A percentile compares a stretch with the other conserved stretches of the same genome.
These are phyloP conservation scores for Tylopilus subfusipes DNA, from an alignment of 768 basidiomycete species.

Conservation along the genomic window DNA sequence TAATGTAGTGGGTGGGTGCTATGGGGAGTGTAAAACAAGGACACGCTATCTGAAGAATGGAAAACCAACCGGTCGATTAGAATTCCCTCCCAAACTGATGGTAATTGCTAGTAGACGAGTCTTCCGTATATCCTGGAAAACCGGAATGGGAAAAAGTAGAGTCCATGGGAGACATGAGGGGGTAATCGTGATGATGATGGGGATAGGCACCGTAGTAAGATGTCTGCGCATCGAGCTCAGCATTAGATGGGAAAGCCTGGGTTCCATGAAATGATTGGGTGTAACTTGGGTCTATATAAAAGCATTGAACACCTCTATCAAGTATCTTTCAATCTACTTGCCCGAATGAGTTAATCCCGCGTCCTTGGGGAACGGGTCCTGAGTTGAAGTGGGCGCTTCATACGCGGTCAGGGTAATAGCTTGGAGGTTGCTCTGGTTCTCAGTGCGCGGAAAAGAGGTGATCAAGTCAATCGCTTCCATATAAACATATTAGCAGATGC, in stretches of 20 bases:
- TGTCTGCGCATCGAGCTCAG: not conserved
- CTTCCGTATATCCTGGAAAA: not conserved
- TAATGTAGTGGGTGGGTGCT: not conserved
- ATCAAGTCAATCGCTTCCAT: too few species aligned
- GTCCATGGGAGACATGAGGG: not conserved
- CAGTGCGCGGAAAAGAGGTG: not conserved
- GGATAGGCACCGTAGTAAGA: not conserved
- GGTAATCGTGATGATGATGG: conserved; percentile 2
- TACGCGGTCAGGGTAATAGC: not conserved
- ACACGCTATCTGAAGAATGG: too few species aligned
- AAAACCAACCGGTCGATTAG: not conserved
- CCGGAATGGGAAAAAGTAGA: not conserved
- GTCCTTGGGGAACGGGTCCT: not conserved
- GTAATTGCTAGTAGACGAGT: not conserved
- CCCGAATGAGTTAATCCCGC: not conserved
- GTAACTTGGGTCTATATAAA: conserved; percentile 1
- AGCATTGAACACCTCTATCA: not conserved
- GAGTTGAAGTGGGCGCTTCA: not conserved
- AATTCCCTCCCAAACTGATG: not conserved
- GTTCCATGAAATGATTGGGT: not conserved
- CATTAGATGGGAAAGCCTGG: not conserved
- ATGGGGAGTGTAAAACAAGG: not conserved
- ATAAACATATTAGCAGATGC: too few species aligned
- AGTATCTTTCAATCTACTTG: not conserved
- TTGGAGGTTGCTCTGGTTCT: not conserved